Evolutionary conservation across 1,139 yeast species (phyloP), one percentile per base, ranked within the genome.

Genomic region (Pichia sp.): DNA sequence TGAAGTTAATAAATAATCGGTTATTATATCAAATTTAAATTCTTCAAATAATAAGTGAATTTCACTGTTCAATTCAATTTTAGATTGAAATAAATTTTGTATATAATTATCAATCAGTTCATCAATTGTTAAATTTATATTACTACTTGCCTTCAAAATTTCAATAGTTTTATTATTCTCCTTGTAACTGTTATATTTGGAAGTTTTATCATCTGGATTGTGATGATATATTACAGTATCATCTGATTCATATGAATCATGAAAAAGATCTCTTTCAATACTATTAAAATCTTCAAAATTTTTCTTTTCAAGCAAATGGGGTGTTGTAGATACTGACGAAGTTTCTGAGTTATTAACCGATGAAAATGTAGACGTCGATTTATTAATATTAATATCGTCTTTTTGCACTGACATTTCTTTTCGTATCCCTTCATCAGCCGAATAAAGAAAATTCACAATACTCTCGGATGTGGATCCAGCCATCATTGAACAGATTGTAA

Each of bases 11-110:
- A 51, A 25, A 59, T 49, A 44, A 32, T 49, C 59, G 1, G 62
- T 57, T 5, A 61, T 56, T 7, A 62, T 53, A 34, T 58, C 60
- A 45, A 61, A 62, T 45, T 60, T 62, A 44, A 60, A 57, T 43
- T 55, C 55, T 29, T 62, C 66, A 30, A 61, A 47, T 2, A 54
- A 42, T 8, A 46, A 31, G 11, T 45, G 45, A 5, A 53, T 38
- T 33, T 49, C 45, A n/a, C 45, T 38, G 2, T 45, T 38, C 7
- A 44, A 10, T 8, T 35, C 34, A 2, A 32, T 10, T 30, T 37
- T 28, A n/a, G 39, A 47, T 45, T 38, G 39, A 3, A 34, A 39
- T 5, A 35, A 8, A 29, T 32, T 37, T 5, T 11, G 9, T 4
- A 44, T 11, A 34, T 46, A 44, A 9, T 29, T 26, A 27, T 46